A percentile compares a stretch with the other conserved stretches of the same genome.
Evolutionary conservation across 2,329 filamentous ascomycete species (phyloP).

Genomic region (Rhinocladiella similis): DNA sequence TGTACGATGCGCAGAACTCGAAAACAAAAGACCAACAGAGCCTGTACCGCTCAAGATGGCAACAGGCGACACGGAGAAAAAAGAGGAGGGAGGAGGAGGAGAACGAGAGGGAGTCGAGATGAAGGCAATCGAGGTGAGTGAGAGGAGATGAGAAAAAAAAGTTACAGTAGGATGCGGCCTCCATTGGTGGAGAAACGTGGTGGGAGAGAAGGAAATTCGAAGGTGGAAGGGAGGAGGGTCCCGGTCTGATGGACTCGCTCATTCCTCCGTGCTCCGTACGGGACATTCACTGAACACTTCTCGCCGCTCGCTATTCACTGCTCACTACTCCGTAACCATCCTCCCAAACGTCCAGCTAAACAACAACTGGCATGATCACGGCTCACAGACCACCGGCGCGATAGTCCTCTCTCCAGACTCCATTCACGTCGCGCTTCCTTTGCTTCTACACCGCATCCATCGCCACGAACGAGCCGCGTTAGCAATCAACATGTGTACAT

Average conservation of each 20-base stretch:
- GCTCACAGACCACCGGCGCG: neutral
- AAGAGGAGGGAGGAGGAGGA: neutral
- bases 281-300: too few relatives aligned
- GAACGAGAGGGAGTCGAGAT: neutral
- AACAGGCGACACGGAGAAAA: neutral
- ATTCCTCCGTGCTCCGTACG: too few relatives aligned
- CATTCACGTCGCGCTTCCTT: neutral
- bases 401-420: neutral
- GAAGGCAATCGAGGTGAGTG: neutral
- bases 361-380: neutral
- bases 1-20: conserved; percentile 3
- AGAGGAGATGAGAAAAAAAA: neutral
- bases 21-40: neutral
- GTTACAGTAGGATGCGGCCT: neutral
- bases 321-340: neutral
- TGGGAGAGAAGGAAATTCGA: conserved; percentile 19
- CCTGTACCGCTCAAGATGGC: neutral
- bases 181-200: conserved; percentile 2
- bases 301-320: neutral
- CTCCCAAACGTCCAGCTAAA: neutral
- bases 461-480: neutral
- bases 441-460: neutral
- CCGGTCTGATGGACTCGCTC: neutral
- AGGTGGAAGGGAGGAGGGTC: neutral
- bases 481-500: neutral